Percentiles rank a stretch among this genome's conserved stretches.
These are phyloP conservation scores for Mycena galopus DNA, from an alignment of 768 basidiomycete genomes.

Conservation along the genomic window DNA sequence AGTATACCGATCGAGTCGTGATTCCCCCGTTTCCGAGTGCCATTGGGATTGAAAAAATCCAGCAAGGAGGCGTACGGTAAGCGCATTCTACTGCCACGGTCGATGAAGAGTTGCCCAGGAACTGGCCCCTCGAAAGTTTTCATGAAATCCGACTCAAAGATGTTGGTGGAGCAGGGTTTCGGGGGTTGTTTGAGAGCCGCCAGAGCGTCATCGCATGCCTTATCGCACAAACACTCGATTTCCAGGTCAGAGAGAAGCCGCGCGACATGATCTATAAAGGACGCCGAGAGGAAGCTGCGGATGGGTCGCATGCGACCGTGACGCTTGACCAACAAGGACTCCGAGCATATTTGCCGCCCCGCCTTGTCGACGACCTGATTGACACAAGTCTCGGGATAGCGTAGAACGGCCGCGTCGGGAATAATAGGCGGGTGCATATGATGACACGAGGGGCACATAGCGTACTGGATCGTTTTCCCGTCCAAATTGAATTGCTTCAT, in stretches of 20 bases:
- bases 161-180: conserved; percentile 12
- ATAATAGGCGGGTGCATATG: conserved; percentile 5
- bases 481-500: conserved; percentile 18
- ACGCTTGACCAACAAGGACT: not conserved
- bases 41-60: conserved; percentile 46
- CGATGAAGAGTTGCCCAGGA: conserved; percentile 33
- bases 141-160: conserved; percentile 42
- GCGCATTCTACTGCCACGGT: conserved; percentile 26
- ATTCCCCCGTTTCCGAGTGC: no score
- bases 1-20: conserved; percentile 43
- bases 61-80: conserved; percentile 39
- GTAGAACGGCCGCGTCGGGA: not conserved
- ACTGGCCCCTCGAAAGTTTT: conserved; percentile 39
- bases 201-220: conserved; percentile 32
- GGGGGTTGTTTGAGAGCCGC: conserved; percentile 3
- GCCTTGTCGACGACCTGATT: not conserved
- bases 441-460: conserved; percentile 20
- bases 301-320: conserved; percentile 22
- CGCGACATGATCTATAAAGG: conserved; percentile 40
- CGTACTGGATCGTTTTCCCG: conserved; percentile 2
- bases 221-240: conserved; percentile 25
- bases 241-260: conserved; percentile 27
- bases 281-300: conserved; percentile 22
- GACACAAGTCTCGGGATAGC: conserved; percentile 1
- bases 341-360: not conserved